Conservation (phyloP, 805 yeast species). For the Alloascoidea hylecoeti region DNA sequence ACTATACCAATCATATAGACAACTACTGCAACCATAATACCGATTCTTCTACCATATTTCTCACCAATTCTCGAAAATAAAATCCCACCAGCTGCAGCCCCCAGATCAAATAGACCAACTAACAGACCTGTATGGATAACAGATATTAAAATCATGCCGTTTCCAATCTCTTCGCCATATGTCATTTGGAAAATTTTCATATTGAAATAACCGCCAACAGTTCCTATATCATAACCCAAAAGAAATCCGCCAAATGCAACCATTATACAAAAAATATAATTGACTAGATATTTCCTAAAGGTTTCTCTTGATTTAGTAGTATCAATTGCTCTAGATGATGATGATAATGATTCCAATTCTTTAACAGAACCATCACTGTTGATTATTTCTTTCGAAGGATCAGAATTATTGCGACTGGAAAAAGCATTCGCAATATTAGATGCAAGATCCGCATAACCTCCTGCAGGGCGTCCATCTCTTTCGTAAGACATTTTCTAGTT, state of each 20-base stretch:
- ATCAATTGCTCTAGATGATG: too few species aligned
- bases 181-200: slow-evolving; percentile 34
- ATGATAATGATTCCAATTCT: too few species aligned
- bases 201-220: slow-evolving; percentile 50
- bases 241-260: slow-evolving; percentile 54
- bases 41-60: slow-evolving; percentile 37
- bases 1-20: slow-evolving; percentile 40
- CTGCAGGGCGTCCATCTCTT: too few species aligned
- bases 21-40: slow-evolving; percentile 25
- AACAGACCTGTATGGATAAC: slow-evolving; percentile 44
- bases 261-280: slow-evolving; percentile 25
- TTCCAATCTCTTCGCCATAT: slow-evolving; percentile 27
- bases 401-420: too few species aligned
- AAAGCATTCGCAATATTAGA: too few species aligned
- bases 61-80: slow-evolving; percentile 45
- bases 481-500: too few species aligned
- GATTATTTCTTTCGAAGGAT: too few species aligned
- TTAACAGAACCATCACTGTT: too few species aligned
- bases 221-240: slow-evolving; percentile 58
- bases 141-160: slow-evolving; percentile 25
- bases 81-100: slow-evolving; percentile 58
- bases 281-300: slow-evolving; percentile 6
- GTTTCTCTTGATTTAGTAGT: too few species aligned
- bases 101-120: slow-evolving; percentile 62
- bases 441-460: too few species aligned